phyloP scores from a whole-genome alignment of 352 stramenopile genomes.

The Phytophthora parvispora region DNA sequence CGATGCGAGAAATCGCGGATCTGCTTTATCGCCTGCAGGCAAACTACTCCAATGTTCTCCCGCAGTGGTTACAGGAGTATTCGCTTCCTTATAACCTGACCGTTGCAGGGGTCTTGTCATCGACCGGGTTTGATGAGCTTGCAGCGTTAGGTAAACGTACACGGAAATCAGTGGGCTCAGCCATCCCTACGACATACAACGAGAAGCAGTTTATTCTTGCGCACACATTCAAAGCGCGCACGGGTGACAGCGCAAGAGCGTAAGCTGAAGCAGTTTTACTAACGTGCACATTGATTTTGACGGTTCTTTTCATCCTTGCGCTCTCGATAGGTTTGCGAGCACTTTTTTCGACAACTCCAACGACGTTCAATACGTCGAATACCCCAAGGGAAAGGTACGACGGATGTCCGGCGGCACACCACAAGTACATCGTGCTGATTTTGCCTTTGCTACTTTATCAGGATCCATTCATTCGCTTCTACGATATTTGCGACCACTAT shows the following conservation, averaged over 20 bases:
- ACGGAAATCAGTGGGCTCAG: slow-evolving; percentile 18
- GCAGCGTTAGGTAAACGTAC: slow-evolving; percentile 44
- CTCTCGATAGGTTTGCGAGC: slow-evolving; percentile 53
- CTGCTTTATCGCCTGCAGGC: slow-evolving; percentile 54
- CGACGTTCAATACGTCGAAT: slow-evolving; percentile 61
- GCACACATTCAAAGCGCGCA: slow-evolving; percentile 71
- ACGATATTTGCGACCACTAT: slow-evolving; percentile 73
- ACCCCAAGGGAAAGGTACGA: slow-evolving; percentile 58
- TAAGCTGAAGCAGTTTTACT: slow-evolving; percentile 37
- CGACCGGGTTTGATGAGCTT: slow-evolving; percentile 52
- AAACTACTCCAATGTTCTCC: slow-evolving; percentile 47
- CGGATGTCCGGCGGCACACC: not conserved
- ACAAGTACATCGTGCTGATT: not conserved
- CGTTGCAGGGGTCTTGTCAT: slow-evolving; percentile 47
- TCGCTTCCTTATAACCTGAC: slow-evolving; percentile 67
- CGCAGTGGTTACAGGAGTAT: slow-evolving; percentile 67
- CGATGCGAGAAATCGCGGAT: slow-evolving; percentile 55
- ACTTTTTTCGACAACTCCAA: slow-evolving; percentile 70
- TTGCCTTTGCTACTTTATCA: slow-evolving; percentile 7
- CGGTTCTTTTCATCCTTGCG: not conserved
- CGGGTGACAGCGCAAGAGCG: slow-evolving; percentile 67
- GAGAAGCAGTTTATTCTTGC: slow-evolving; percentile 52
- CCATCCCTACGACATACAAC: slow-evolving; percentile 32
- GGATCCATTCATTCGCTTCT: slow-evolving; percentile 76
- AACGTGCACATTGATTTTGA: not conserved